Percentiles rank a stretch among this genome's conserved stretches.
Evolutionary conservation across 1,284 basidiomycete genomes (phyloP).

Genomic region (Papiliotrema fonsecae): DNA sequence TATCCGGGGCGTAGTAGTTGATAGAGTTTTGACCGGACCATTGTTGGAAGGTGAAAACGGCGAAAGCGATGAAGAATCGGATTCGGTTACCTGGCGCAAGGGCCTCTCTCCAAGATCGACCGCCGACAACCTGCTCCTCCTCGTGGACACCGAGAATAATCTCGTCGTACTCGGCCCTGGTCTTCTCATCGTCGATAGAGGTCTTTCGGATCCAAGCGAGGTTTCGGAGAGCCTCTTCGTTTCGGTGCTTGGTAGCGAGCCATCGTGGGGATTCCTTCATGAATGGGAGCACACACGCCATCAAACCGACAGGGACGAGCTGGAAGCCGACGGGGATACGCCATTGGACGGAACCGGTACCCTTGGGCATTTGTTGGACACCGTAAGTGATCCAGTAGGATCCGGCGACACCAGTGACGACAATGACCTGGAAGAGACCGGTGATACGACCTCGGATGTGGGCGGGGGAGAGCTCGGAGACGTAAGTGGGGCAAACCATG

Average conservation of each 20-base stretch:
- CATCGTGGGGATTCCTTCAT: slow-evolving; percentile 48
- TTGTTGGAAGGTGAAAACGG: slow-evolving; percentile 60
- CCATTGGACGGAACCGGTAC: slow-evolving; percentile 34
- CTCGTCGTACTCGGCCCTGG: slow-evolving; percentile 7
- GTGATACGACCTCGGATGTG: slow-evolving; percentile 58
- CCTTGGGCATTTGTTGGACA: slow-evolving; percentile 25
- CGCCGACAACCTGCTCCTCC: slow-evolving; percentile 4
- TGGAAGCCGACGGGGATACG: slow-evolving; percentile 43
- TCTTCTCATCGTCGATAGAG: not conserved
- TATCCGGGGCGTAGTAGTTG: slow-evolving; percentile 66
- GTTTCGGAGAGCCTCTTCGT: slow-evolving; percentile 1
- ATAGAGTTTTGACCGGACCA: slow-evolving; percentile 56
- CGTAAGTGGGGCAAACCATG: slow-evolving; percentile 62
- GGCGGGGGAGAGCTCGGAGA: slow-evolving; percentile 72
- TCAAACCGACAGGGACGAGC: slow-evolving; percentile 65
- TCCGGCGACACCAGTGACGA: slow-evolving; percentile 47
- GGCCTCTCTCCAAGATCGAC: slow-evolving; percentile 54
- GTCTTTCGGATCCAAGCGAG: slow-evolving; percentile 10
- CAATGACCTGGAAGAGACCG: slow-evolving; percentile 67
- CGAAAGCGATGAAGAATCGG: slow-evolving; percentile 60
- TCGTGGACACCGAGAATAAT: slow-evolving; percentile 2
- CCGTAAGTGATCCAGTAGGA: slow-evolving; percentile 28
- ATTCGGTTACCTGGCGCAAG: slow-evolving; percentile 67
- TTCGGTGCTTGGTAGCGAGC: slow-evolving; percentile 48
- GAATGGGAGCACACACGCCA: slow-evolving; percentile 66